These are phyloP conservation scores for Solanum paucissectum DNA, from an alignment of 257 asterid genomes.

Conservation along the genomic window DNA sequence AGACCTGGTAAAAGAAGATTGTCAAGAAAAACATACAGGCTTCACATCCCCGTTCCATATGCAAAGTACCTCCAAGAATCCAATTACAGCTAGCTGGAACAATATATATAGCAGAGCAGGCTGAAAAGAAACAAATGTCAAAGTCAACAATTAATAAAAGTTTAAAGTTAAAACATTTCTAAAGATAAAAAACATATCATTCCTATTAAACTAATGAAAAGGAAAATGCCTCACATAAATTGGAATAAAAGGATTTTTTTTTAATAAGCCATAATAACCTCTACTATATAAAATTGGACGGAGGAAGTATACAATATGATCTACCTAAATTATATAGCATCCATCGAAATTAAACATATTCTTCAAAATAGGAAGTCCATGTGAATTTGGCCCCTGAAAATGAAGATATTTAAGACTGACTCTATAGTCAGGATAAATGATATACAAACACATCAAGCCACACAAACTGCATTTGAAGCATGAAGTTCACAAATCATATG, in stretches of 20 bases:
- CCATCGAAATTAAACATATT: too few species aligned
- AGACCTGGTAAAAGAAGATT: background rate
- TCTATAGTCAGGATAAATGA: background rate
- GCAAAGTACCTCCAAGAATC: slow-evolving; percentile 84
- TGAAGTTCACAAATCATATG: background rate
- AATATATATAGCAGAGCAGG: slow-evolving; percentile 84
- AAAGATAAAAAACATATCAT: background rate
- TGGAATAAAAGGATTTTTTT: background rate
- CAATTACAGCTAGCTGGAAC: slow-evolving; percentile 79
- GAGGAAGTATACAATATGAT: too few species aligned
- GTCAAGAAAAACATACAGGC: slow-evolving; percentile 40
- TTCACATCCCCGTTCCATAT: slow-evolving; percentile 84
- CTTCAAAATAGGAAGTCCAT: too few species aligned
- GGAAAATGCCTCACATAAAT: background rate
- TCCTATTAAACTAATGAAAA: background rate
- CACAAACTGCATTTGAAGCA: background rate
- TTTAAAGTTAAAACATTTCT: background rate
- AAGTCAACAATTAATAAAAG: background rate
- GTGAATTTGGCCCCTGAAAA: too few species aligned
- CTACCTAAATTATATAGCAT: too few species aligned
- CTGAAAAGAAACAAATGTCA: slow-evolving; percentile 26
- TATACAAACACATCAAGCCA: background rate
- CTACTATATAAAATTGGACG: too few species aligned
- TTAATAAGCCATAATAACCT: too few species aligned
- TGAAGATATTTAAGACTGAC: too few species aligned